Evolutionary conservation across 495 filamentous ascomycete species (phyloP).

Genomic region (Echria macrotheca): DNA sequence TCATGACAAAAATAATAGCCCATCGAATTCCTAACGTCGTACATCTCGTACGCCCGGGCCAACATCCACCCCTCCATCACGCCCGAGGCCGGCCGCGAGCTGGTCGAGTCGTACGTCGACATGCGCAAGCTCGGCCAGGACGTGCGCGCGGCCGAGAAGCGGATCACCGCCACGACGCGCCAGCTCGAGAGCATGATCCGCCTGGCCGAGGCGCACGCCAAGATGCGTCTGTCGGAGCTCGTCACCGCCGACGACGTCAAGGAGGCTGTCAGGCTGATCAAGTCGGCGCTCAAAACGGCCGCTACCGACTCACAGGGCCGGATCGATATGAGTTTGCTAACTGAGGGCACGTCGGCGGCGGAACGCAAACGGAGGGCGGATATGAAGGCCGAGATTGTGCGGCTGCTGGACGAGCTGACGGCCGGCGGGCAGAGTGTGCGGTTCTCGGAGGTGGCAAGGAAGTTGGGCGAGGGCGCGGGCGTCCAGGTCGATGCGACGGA

Average conservation of each 20-base stretch:
- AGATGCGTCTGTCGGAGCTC: conserved; percentile 76
- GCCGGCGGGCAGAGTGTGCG: conserved; percentile 62
- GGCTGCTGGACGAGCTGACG: conserved; percentile 72
- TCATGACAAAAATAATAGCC: conserved; percentile 58
- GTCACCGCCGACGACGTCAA: conserved; percentile 81
- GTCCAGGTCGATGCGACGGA: conserved; percentile 67
- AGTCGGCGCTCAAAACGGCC: conserved; percentile 90
- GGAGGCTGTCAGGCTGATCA: conserved; percentile 89
- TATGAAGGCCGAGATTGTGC: conserved; percentile 72
- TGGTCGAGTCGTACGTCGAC: conserved; percentile 83
- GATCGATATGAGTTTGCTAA: conserved; percentile 94
- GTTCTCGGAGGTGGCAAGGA: conserved; percentile 68
- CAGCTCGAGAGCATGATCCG: conserved; percentile 98
- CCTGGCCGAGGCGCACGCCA: conserved; percentile 90
- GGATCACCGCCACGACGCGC: conserved; percentile 94
- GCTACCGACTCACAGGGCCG: conserved; percentile 91
- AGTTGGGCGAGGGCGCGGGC: conserved; percentile 69
- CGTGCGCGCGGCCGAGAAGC: conserved; percentile 85
- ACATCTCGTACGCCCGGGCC: conserved; percentile 94
- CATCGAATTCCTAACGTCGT: conserved; percentile 90
- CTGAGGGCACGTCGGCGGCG: conserved; percentile 79
- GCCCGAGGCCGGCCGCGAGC: conserved; percentile 67
- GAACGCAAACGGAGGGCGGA: conserved; percentile 78
- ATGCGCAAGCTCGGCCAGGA: conserved; percentile 96
- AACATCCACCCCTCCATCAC: conserved; percentile 78